These are phyloP conservation scores for Tetrahymena malaccensis DNA, from an alignment of 73 alveolate genomes.

Conservation along the genomic window DNA sequence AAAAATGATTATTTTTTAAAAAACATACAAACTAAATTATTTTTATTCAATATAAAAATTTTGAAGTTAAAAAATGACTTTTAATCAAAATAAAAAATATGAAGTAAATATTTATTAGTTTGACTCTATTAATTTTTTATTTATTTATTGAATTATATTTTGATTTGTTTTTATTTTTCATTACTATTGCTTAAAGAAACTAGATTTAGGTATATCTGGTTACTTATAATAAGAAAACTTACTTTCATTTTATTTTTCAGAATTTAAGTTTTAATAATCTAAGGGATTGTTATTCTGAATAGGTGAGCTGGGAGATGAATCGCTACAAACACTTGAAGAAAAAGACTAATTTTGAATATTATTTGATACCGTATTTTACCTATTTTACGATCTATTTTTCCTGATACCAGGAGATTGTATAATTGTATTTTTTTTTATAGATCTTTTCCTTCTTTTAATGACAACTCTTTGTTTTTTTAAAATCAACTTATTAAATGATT, in stretches of 20 bases:
- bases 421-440: background rate
- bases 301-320: background rate
- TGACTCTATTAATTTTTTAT: no score
- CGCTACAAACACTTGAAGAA: background rate
- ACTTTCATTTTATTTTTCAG: background rate
- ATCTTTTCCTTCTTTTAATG: background rate
- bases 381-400: background rate
- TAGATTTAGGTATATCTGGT: background rate
- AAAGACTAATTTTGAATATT: background rate
- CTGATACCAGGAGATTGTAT: background rate
- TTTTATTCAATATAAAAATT: no score
- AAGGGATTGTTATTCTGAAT: background rate
- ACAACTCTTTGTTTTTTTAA: background rate
- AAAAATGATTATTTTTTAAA: no score
- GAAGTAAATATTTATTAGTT: no score
- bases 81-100: no score
- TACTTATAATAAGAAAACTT: background rate
- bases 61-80: no score
- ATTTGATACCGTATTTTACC: background rate
- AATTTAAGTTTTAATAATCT: background rate
- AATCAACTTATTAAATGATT: no score
- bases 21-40: no score
- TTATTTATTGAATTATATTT: no score
- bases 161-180: background rate
- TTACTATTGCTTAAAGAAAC: background rate